Evolutionary conservation across 2,329 filamentous ascomycete genomes (phyloP), one percentile per base, ranked within the genome.

Genomic region (Elsinoe batatas): DNA sequence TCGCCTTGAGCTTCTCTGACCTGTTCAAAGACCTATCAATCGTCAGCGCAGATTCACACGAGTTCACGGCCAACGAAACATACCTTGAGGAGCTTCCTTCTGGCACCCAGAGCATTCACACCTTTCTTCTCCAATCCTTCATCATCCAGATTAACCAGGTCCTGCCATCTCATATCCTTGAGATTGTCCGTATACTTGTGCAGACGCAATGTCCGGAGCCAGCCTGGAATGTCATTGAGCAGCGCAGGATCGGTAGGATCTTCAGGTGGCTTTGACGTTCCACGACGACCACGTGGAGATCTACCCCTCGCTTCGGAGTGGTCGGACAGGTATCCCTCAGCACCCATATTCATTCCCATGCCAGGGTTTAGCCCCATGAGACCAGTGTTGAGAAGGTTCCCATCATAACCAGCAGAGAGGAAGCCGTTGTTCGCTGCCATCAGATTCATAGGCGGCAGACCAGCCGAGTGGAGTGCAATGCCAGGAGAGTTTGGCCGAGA

Each of bases 121-220:
- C 93, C 93, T 53, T 89, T 85, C 22, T 89, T 87, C 73, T 97
- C 91, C 60, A 98, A 76, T 49, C 88, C 91, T 67, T 91, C 91
- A 63, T 98, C 93, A 65, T 96, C 89, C 63, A 98, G 76, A 70
- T 93, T 87, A 58, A 98, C 77, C 63, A 98, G 74, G 54, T 98
- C 93, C 26, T 85, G 87, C 93, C 93, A 98, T 66, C 93, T 90
- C 77, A 97, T 82, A 67, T 97, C 91, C 74, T 97, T 98, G 61
- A 98, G 75, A 64, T 97, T 94, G 63, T 98, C 93, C 8, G 93
- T 98, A 73, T 98, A 98, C 76, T 98, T 98, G 78, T 98, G 93
- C 65, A 98, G 78, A 58, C 93, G 84, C 68, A 97, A 79, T 70
- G 90, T 96, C 68, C 93, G 84, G 65, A 98, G 80, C 93, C 93